Conservation (phyloP, 805 yeast genomes). For the Priceomyces fermenticarens region DNA sequence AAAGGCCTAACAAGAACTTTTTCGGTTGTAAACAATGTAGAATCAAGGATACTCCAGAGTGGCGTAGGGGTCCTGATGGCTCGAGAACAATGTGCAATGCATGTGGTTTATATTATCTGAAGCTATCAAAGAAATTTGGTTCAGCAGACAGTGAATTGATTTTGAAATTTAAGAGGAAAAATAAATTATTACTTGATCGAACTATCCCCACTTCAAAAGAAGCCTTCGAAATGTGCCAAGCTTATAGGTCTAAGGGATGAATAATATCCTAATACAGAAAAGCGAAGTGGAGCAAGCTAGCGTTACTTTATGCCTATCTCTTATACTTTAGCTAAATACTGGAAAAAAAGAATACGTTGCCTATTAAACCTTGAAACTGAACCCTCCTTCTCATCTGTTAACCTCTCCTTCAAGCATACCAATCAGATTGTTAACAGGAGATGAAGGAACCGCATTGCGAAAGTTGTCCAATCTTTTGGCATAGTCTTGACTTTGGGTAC, state of each 20-base stretch:
- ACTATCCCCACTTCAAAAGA: conserved; percentile 6
- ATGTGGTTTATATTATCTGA: conserved; percentile 74
- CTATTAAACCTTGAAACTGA: too few relatives aligned
- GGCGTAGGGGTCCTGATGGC: conserved; percentile 83
- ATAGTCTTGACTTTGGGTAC: background rate
- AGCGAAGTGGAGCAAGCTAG: too few relatives aligned
- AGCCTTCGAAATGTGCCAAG: background rate
- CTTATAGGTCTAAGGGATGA: background rate
- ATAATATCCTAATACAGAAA: too few relatives aligned
- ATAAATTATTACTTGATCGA: conserved; percentile 7
- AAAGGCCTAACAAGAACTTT: background rate
- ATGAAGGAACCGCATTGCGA: conserved; percentile 16
- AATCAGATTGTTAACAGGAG: conserved; percentile 21
- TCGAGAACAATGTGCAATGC: conserved; percentile 77
- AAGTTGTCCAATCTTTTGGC: background rate
- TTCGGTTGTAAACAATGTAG: conserved; percentile 39
- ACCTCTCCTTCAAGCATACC: conserved; percentile 22
- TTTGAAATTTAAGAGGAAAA: conserved; percentile 16
- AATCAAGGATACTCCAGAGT: conserved; percentile 69
- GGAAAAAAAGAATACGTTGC: background rate
- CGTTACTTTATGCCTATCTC: background rate
- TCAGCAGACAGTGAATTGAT: conserved; percentile 39
- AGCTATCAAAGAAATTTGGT: conserved; percentile 54
- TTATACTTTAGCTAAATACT: too few relatives aligned
- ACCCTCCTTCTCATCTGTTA: conserved; percentile 10